Evolutionary conservation across 176 grass and related monocot species (phyloP), one percentile per base, ranked within the genome.

Genomic region (Paspalum notatum): DNA sequence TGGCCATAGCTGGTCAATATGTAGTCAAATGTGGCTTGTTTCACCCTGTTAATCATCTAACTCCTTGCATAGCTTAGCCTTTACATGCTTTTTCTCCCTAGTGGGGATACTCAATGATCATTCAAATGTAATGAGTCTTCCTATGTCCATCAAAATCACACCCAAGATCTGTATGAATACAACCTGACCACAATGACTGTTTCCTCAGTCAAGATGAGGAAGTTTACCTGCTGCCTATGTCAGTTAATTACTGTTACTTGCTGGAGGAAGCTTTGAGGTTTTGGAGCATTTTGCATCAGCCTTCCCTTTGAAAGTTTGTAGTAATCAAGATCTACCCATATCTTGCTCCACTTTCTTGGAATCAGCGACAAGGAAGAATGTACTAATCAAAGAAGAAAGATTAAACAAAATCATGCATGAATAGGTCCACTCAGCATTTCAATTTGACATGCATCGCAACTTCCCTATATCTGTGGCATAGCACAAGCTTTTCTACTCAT

Each of bases 401-500:
- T 43, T 43, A 8, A 69, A 12, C 46, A 81, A 24, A 39, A 7
- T 21, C 16, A 38, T 50, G 48, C 63, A 80, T 24, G 16, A 2
- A 14, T 80, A 18, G 38, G 13, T 26, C 1, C 38, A 68, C 22
- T 25, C 24, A 61, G 68, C 12, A 48, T 24, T 12, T 26, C 1
- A 39, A 1, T 45, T 73, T 56, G 49, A n/a, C 37, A 12, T 45
- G 0, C 18, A 40, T 58, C 2, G 43, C 4, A 61, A 15, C 16
- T 72, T 85, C 71, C 55, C 12, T 71, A 9, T 21, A 72, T 63
- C 43, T 63, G 18, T 11, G 22, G 41, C 18, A 32, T 43, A 44
- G 12, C 8, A 85, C 25, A 56, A 75, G 37, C 15, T 82, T 72
- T 68, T 79, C 7, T 56, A 61, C 43, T 82, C 44, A 26, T 85